These are phyloP conservation scores for Chlorociboria aeruginascens DNA, from an alignment of 495 filamentous ascomycete genomes.

Conservation along the genomic window DNA sequence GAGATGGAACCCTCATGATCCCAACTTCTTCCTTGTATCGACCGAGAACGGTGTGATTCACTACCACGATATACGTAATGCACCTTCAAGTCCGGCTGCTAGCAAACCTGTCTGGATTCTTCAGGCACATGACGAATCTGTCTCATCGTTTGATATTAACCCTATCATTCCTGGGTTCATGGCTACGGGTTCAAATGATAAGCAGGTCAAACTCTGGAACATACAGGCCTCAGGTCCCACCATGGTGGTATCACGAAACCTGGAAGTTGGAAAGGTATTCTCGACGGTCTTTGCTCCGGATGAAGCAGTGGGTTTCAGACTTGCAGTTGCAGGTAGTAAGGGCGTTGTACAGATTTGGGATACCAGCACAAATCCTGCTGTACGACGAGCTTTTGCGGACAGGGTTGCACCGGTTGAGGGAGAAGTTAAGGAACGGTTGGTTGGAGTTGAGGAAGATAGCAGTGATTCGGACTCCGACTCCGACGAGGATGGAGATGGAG, in stretches of 20 bases:
- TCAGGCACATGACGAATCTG: constrained; percentile 85
- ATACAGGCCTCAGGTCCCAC: constrained; percentile 63
- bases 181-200: constrained; percentile 84
- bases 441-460: constrained; percentile 53
- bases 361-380: constrained; percentile 82
- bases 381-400: constrained; percentile 75
- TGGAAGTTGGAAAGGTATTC: constrained; percentile 92
- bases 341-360: constrained; percentile 93
- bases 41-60: constrained; percentile 87
- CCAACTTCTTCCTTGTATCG: constrained; percentile 86
- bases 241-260: constrained; percentile 82
- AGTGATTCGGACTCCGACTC: constrained; percentile 51
- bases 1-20: constrained; percentile 84
- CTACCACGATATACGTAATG: constrained; percentile 67
- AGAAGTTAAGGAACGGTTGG: constrained; percentile 64
- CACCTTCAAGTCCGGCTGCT: constrained; percentile 51
- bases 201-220: constrained; percentile 95
- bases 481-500: constrained; percentile 35
- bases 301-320: constrained; percentile 72
- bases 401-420: constrained; percentile 47
- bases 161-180: constrained; percentile 79
- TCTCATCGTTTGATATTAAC: constrained; percentile 95
- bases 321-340: constrained; percentile 92
- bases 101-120: constrained; percentile 85
- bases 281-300: constrained; percentile 84